Percentiles rank a stretch among this genome's conserved stretches.
phyloP scores from a whole-genome alignment of 2,329 filamentous ascomycete genomes.

The Fusarium coffeatum region DNA sequence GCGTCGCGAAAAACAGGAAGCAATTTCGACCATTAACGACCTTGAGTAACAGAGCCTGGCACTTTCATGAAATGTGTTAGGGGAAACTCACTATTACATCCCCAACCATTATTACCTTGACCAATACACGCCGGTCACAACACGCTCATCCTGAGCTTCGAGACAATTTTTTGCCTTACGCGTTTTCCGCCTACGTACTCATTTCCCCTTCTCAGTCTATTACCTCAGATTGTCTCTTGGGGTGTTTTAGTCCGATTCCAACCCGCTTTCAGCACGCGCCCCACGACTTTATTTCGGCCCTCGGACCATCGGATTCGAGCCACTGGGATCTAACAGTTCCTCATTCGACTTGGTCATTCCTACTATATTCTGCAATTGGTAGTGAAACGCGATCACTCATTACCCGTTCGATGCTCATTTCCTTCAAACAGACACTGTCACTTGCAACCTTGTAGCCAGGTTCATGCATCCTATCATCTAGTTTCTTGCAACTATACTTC shows the following conservation, averaged over 20 bases:
- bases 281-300: constrained; percentile 41
- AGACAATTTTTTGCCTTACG: constrained; percentile 18
- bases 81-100: constrained; percentile 9
- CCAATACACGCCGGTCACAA: constrained; percentile 28
- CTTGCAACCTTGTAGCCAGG: constrained; percentile 11
- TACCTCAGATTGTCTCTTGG: constrained; percentile 25
- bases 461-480: constrained; percentile 16
- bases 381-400: constrained; percentile 18
- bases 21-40: constrained; percentile 20
- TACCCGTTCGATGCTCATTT: constrained; percentile 5
- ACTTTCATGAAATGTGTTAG: constrained; percentile 7
- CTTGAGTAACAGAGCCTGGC: constrained; percentile 16
- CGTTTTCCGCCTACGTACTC: constrained; percentile 25
- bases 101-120: constrained; percentile 4
- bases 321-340: constrained; percentile 33
- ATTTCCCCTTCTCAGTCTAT: constrained; percentile 30
- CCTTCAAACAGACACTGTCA: constrained; percentile 6
- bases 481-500: constrained; percentile 4
- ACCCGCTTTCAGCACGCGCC: constrained; percentile 36
- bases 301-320: constrained; percentile 37
- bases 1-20: constrained; percentile 26
- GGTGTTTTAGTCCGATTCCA: constrained; percentile 26
- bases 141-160: constrained; percentile 7
- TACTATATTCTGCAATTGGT: constrained; percentile 18
- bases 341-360: constrained; percentile 23